Evolutionary conservation across 352 stramenopile species (phyloP).

Genomic region (Phytophthora podocarpi): DNA sequence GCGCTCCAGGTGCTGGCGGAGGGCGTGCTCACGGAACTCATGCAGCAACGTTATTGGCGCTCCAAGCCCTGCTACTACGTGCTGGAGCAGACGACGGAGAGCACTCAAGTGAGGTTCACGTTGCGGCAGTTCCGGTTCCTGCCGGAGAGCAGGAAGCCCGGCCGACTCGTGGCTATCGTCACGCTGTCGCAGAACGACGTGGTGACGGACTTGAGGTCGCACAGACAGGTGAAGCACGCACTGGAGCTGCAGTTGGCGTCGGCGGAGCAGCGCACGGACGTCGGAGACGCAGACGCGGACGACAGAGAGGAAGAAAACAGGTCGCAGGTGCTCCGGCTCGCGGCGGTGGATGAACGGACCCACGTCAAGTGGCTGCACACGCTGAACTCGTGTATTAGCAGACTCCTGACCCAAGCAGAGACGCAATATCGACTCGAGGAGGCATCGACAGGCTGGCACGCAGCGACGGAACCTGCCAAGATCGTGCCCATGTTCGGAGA

Average conservation of each 20-base stretch:
- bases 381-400: conserved; percentile 52
- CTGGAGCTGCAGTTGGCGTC: conserved; percentile 54
- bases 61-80: conserved; percentile 64
- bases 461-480: conserved; percentile 36
- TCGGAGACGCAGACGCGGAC: conserved; percentile 1
- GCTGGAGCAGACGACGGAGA: conserved; percentile 40
- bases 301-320: conserved; percentile 6
- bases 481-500: conserved; percentile 33
- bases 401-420: conserved; percentile 44
- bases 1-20: conserved; percentile 45
- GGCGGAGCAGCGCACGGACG: conserved; percentile 17
- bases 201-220: conserved; percentile 49
- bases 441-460: conserved; percentile 15
- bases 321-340: conserved; percentile 45
- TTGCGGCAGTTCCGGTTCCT: conserved; percentile 60
- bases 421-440: conserved; percentile 32
- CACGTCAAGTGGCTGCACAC: conserved; percentile 57
- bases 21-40: conserved; percentile 57
- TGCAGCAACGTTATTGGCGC: conserved; percentile 62
- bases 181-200: conserved; percentile 61
- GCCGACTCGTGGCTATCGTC: conserved; percentile 45
- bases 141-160: conserved; percentile 31
- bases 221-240: conserved; percentile 49
- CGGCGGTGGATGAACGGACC: conserved; percentile 32
- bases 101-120: conserved; percentile 29